Conservation (phyloP, 164 flowering plant genomes). For the Magnolia changhungtana region DNA sequence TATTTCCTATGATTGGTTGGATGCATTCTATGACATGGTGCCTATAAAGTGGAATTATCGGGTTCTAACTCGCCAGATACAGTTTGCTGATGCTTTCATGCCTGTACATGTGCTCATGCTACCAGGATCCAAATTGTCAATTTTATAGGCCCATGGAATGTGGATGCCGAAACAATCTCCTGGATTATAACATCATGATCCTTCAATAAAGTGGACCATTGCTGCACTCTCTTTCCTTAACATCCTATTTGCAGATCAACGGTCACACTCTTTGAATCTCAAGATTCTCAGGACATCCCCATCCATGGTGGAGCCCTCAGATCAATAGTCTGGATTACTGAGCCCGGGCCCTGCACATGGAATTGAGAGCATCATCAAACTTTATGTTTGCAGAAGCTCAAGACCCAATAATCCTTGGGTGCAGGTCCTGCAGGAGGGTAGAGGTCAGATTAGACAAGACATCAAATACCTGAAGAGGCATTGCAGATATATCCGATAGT, state of each 20-base stretch:
- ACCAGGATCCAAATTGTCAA: too few species aligned
- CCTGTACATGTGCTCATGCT: too few species aligned
- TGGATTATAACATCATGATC: not conserved
- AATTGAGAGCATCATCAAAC: too few species aligned
- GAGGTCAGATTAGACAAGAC: too few species aligned
- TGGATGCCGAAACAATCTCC: too few species aligned
- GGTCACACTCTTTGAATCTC: not conserved
- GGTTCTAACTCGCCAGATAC: too few species aligned
- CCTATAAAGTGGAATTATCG: not conserved
- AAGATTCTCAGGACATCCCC: not conserved
- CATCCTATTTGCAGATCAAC: not conserved
- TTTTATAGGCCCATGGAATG: too few species aligned
- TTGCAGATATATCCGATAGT: slow-evolving; percentile 86
- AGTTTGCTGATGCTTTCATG: too few species aligned
- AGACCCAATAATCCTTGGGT: too few species aligned
- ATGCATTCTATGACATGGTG: not conserved
- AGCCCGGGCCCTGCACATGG: not conserved
- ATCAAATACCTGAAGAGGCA: slow-evolving; percentile 84
- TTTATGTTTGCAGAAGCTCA: too few species aligned
- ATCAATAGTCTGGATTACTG: not conserved
- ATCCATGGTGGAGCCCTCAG: not conserved
- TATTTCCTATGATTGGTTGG: not conserved
- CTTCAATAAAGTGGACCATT: not conserved
- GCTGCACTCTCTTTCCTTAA: not conserved
- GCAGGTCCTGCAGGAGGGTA: too few species aligned